Conservation (phyloP, 2,329 filamentous ascomycete species). For the Ceratocystis variospora region DNA sequence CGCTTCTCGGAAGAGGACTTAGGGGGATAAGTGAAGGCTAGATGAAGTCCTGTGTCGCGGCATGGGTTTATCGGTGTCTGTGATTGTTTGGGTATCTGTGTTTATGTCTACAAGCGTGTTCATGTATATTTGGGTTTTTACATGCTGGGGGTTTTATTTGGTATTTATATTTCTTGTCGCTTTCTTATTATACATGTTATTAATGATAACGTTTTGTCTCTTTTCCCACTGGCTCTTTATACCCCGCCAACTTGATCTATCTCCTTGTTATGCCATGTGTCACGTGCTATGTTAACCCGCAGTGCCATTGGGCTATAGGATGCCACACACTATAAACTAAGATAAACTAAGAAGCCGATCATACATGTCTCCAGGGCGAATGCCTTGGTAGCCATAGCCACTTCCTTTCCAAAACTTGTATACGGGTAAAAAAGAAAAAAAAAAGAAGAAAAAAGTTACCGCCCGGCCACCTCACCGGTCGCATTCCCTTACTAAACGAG, state of each 20-base stretch:
- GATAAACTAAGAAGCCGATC: neutral
- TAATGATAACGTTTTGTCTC: constrained; percentile 5
- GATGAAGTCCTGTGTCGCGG: neutral
- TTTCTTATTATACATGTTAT: constrained; percentile 2
- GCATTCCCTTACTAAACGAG: too few species aligned
- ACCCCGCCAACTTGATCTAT: neutral
- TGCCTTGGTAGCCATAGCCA: neutral
- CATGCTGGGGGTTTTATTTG: constrained; percentile 7
- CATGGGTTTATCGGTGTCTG: neutral
- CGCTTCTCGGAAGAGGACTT: constrained; percentile 37
- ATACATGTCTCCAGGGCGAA: neutral
- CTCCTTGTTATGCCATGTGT: neutral
- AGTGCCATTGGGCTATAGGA: neutral
- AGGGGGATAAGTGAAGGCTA: neutral
- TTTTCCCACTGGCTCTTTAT: constrained; percentile 2
- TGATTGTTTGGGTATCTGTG: neutral
- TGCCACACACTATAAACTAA: neutral
- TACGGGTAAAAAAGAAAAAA: too few species aligned
- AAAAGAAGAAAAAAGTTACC: too few species aligned
- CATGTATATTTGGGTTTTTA: constrained; percentile 11
- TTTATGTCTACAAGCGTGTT: constrained; percentile 13
- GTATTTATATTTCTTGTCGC: constrained; percentile 8
- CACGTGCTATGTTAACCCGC: neutral
- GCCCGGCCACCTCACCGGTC: too few species aligned
- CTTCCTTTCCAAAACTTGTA: neutral